Percentiles rank a stretch among this genome's conserved stretches.
These are phyloP conservation scores for Diplodia intermedia DNA, from an alignment of 2,329 filamentous ascomycete genomes.

Conservation along the genomic window DNA sequence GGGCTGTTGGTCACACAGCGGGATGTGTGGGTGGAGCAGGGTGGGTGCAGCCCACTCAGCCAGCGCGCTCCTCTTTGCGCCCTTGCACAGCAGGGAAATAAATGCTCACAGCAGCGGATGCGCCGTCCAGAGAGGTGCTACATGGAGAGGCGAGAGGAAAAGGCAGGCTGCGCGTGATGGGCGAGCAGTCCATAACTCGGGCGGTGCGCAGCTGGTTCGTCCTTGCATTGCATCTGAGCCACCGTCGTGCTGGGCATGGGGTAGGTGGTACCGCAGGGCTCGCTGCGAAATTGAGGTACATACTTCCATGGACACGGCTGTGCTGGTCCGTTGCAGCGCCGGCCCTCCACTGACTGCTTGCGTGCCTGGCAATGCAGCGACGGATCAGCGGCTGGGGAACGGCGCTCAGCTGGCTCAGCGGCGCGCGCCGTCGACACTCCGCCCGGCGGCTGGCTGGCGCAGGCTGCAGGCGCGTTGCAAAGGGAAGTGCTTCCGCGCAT, in stretches of 20 bases:
- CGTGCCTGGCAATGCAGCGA: slow-evolving; percentile 7
- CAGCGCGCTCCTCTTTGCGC: neutral
- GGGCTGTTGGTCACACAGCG: slow-evolving; percentile 25
- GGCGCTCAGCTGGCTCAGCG: slow-evolving; percentile 18
- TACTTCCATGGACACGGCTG: slow-evolving; percentile 5
- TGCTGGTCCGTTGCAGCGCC: slow-evolving; percentile 3
- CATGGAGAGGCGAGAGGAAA: slow-evolving; percentile 3
- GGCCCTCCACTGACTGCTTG: slow-evolving; percentile 2
- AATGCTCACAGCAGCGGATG: slow-evolving; percentile 8
- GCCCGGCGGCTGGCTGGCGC: slow-evolving; percentile 17
- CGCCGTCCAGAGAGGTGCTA: slow-evolving; percentile 10
- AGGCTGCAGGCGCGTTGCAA: slow-evolving; percentile 28
- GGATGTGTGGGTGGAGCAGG: slow-evolving; percentile 13
- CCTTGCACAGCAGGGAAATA: slow-evolving; percentile 24
- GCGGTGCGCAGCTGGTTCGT: slow-evolving; percentile 24
- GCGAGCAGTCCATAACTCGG: slow-evolving; percentile 9
- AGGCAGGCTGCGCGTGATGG: slow-evolving; percentile 24
- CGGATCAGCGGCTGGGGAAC: slow-evolving; percentile 9
- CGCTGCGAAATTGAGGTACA: slow-evolving; percentile 23
- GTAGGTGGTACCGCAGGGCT: slow-evolving; percentile 26
- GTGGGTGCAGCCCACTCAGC: slow-evolving; percentile 9
- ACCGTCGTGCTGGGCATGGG: slow-evolving; percentile 18
- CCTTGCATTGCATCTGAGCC: slow-evolving; percentile 32
- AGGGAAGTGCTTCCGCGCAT: slow-evolving; percentile 26
- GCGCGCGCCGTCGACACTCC: neutral